Base-by-base conservation (phyloP, 345 rosid genomes). In the Abelmoschus esculentus region DNA sequence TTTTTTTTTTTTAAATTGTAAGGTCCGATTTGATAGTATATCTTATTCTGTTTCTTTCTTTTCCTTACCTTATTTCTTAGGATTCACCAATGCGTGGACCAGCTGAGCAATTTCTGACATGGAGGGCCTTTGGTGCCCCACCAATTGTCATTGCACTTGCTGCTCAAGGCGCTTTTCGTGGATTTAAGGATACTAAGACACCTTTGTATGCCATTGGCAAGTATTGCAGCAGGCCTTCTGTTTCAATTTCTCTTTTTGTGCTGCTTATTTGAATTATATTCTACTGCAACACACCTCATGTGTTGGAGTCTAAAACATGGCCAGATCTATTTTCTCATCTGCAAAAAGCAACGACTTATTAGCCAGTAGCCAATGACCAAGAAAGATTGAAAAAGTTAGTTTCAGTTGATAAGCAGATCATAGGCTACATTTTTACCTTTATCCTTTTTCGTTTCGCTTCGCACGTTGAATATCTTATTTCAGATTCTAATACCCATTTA, bases 101-200 rank as follows among this genome's bases (percentile, higher is more conserved):
- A 54, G 96, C 96, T 32, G 96, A 93, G 81, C 75, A 81, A 63
- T 93, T 93, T 74, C 93, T 93, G 15, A 58, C 81, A 60, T 81
- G 82, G 73, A 88, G 90, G 75, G 96, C 97, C 50, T 84, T 84
- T 72, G 99, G 99, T 73, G 93, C 97, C 71, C 99, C 96, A 4
- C 90, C 99, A 18, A 88, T 93, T 76, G 97, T 91, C 36, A 82
- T 89, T 73, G 91, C 99, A 79, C 88, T 93, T 58, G 99, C 97
- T 75, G 96, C 96, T 10, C 96, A 88, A 75, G 99, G 99, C 66
- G 80, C 96, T 60, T 93, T 93, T 76, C 93, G 97, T 61, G 99
- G 97, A 75, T 91, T 88, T 82, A 91, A 82, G 78, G 99, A 93
- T 74, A 93, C 97, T 46, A 86, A 85, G 72, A 91, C 97, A 0